phyloP scores from a whole-genome alignment of 106 monocot species.

The Platanthera guangdongensis region DNA sequence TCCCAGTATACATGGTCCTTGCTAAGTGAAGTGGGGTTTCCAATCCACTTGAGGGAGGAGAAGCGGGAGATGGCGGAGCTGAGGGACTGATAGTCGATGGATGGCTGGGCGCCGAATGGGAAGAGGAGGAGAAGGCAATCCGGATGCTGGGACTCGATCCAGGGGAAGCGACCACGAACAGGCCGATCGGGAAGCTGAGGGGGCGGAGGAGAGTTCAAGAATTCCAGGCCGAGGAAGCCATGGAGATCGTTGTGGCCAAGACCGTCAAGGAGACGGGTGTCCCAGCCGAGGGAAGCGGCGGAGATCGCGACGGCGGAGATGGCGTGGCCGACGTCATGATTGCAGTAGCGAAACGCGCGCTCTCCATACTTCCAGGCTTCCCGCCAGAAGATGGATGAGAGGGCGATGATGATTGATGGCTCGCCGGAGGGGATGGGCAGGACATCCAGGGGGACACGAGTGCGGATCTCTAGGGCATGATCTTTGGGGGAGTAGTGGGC shows the following conservation, averaged over 20 bases:
- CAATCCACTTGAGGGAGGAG: constrained; percentile 44
- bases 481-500: constrained; percentile 91
- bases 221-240: constrained; percentile 28
- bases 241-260: constrained; percentile 54
- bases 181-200: constrained; percentile 35
- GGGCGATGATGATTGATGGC: constrained; percentile 28
- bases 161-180: constrained; percentile 36
- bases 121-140: constrained; percentile 70
- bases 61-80: constrained; percentile 23
- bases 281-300: constrained; percentile 85
- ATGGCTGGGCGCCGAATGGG: constrained; percentile 29
- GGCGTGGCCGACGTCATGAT: constrained; percentile 94
- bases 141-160: constrained; percentile 80
- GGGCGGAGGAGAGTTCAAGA: constrained; percentile 16
- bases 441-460: constrained; percentile 16
- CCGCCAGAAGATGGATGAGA: constrained; percentile 92
- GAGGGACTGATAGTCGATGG: constrained; percentile 36
- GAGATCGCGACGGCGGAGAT: constrained; percentile 58
- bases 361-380: constrained; percentile 99
- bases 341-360: constrained; percentile 89
- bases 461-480: constrained; percentile 66
- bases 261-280: constrained; percentile 61
- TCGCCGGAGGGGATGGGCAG: constrained; percentile 4
- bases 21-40: constrained; percentile 69
- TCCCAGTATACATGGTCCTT: constrained; percentile 94